phyloP scores from a whole-genome alignment of 441 rosid species.

The Macaranga tanarius region DNA sequence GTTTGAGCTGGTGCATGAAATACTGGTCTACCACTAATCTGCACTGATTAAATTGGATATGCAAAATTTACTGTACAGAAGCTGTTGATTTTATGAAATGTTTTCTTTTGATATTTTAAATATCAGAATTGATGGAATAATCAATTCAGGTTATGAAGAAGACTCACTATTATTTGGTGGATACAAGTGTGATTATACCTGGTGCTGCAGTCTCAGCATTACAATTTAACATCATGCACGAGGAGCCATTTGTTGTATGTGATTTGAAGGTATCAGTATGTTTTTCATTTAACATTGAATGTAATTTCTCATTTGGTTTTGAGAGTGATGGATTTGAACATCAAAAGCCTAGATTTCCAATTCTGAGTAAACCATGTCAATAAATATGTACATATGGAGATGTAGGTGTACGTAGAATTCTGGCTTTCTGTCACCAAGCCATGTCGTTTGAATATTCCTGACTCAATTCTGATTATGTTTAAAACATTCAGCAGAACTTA shows the following conservation, averaged over 20 bases:
- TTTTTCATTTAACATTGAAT: background rate
- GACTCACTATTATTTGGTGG: slow-evolving; percentile 93
- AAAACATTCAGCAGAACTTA: background rate
- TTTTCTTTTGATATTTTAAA: slow-evolving; percentile 4
- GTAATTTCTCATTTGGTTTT: slow-evolving; percentile 1
- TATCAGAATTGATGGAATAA: slow-evolving; percentile 19
- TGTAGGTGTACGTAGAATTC: background rate
- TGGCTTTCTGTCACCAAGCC: background rate
- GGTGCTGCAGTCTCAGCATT: slow-evolving; percentile 93
- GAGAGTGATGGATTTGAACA: background rate
- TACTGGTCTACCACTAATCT: background rate
- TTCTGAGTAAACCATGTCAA: slow-evolving; percentile 1
- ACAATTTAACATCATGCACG: slow-evolving; percentile 72
- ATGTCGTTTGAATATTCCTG: background rate
- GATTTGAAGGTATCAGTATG: slow-evolving; percentile 57
- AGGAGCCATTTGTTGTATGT: slow-evolving; percentile 69
- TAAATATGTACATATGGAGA: background rate
- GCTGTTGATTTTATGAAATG: background rate
- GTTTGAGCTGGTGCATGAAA: slow-evolving; percentile 11
- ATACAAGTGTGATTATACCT: slow-evolving; percentile 67
- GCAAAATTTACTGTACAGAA: background rate
- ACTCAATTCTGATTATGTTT: background rate
- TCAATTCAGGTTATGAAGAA: slow-evolving; percentile 86
- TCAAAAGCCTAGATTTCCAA: background rate
- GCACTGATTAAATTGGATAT: slow-evolving; percentile 1